Percentiles rank a stretch among this genome's conserved stretches.
Conservation (phyloP, 768 basidiomycete genomes). For the Xerocomellus chrysenteron region DNA sequence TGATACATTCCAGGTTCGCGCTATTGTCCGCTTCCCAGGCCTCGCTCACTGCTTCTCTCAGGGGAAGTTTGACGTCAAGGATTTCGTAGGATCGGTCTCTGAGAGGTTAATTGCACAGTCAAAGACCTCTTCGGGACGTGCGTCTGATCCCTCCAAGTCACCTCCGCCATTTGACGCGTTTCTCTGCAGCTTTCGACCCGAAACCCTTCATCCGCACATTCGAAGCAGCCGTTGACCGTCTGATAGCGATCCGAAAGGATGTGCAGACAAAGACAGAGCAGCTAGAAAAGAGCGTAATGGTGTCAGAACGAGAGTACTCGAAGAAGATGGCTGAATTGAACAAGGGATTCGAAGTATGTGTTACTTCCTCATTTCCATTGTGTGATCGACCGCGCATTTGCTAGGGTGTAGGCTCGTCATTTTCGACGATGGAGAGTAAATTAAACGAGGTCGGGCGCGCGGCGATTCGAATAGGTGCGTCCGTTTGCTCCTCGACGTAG, state of each 20-base stretch:
- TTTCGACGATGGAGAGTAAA: slow-evolving; percentile 83
- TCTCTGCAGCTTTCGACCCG: slow-evolving; percentile 79
- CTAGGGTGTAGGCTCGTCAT: slow-evolving; percentile 85
- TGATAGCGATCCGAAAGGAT: slow-evolving; percentile 85
- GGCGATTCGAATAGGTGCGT: slow-evolving; percentile 84
- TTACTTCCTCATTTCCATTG: background rate
- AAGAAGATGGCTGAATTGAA: slow-evolving; percentile 93
- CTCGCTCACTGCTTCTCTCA: slow-evolving; percentile 29
- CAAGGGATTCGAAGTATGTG: slow-evolving; percentile 85
- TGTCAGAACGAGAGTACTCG: slow-evolving; percentile 90
- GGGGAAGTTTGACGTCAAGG: slow-evolving; percentile 91
- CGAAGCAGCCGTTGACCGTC: slow-evolving; percentile 84
- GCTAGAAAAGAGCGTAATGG: slow-evolving; percentile 87
- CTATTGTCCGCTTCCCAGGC: background rate
- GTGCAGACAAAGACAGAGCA: slow-evolving; percentile 88
- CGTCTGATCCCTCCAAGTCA: slow-evolving; percentile 35
- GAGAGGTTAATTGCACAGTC: slow-evolving; percentile 88
- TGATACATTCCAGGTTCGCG: slow-evolving; percentile 52
- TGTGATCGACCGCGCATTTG: background rate
- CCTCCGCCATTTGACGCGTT: slow-evolving; percentile 7
- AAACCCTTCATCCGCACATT: slow-evolving; percentile 92
- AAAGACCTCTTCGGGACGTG: slow-evolving; percentile 79
- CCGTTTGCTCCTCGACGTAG: background rate
- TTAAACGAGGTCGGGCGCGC: slow-evolving; percentile 94
- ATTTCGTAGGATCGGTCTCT: slow-evolving; percentile 81